Conservation (phyloP, 768 basidiomycete species). For the Hysterangium stoloniferum region DNA sequence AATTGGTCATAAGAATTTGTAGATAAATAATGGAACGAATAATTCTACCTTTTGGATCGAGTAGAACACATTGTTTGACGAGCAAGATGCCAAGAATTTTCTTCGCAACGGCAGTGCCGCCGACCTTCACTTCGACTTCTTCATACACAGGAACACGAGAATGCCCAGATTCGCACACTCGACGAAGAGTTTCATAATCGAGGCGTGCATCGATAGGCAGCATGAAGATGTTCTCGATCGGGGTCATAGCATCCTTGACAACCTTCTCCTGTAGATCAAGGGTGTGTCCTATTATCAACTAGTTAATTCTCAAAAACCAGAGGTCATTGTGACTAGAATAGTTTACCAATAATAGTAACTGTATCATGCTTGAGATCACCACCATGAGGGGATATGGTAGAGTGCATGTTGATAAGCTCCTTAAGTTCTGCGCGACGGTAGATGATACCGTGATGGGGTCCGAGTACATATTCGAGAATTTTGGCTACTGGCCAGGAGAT, state of each 20-base stretch:
- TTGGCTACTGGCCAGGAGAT: constrained; percentile 85
- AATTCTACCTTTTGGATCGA: constrained; percentile 69
- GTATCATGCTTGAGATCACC: constrained; percentile 85
- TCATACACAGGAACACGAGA: constrained; percentile 80
- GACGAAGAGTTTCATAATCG: constrained; percentile 71
- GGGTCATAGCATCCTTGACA: constrained; percentile 76
- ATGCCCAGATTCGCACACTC: constrained; percentile 72
- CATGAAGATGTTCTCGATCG: constrained; percentile 77
- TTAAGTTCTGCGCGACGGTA: constrained; percentile 83
- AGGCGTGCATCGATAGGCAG: constrained; percentile 76
- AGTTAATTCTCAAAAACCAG: background rate
- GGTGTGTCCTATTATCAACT: constrained; percentile 1
- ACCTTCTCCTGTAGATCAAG: constrained; percentile 83
- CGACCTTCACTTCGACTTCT: constrained; percentile 54
- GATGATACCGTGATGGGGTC: constrained; percentile 84
- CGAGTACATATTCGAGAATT: constrained; percentile 67
- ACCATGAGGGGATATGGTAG: constrained; percentile 55
- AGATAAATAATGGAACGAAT: background rate
- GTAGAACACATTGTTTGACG: constrained; percentile 81
- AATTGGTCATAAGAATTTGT: background rate
- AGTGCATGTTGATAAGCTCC: constrained; percentile 87
- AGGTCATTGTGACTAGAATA: constrained; percentile 19
- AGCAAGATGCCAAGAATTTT: constrained; percentile 82
- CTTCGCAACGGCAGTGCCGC: constrained; percentile 37
- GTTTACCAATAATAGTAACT: constrained; percentile 83